Evolutionary conservation across 176 grass and related monocot species (phyloP), one percentile per base, ranked within the genome.

Genomic region (Alloteropsis semialata): DNA sequence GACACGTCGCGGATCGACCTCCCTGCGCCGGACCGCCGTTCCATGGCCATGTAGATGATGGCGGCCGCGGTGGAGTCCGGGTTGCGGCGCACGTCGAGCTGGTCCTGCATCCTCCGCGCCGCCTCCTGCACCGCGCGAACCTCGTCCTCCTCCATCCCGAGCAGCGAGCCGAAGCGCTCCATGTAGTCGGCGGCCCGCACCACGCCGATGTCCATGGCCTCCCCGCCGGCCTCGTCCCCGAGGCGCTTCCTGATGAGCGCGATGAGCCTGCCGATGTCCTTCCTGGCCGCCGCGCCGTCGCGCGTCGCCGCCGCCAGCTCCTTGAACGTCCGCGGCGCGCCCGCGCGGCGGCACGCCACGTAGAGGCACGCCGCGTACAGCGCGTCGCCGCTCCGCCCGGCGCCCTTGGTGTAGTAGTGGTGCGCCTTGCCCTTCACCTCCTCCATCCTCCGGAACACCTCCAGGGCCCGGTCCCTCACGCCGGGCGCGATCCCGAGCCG

Each of bases 331-430:
- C 78, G 83, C 6, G 83, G 88, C 46, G 63, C 22, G 21, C 83
- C 88, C 46, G 62, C 78, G 37, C 13, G 5, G 33, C 88, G 88
- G 83, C 83, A 86, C 21, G 88, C 88, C 27, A 85, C 5, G 37
- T 85, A 74, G 65, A 90, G 21, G 88, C 88, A 90, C 43, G 88
- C 83, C 21, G 88, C 88, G 72, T 82, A 82, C 22, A 89, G 63
- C 27, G 77, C 63, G 36, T 85, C 53, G 15, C 72, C 43, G 83
- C 32, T 77, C 71, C 78, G 64, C 13, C 25, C 55, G 10, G 43
- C 49, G 41, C 62, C 72, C 79, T 25, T 76, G 60, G 72, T 54
- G 77, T 80, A 80, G 62, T 80, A 67, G 62, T 65, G 43, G 25
- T 60, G 49, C 44, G 15, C 43, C 72, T 46, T 81, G 28, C 39